Base-by-base conservation (phyloP, 768 basidiomycete species). In the Pleurotus platypus region DNA sequence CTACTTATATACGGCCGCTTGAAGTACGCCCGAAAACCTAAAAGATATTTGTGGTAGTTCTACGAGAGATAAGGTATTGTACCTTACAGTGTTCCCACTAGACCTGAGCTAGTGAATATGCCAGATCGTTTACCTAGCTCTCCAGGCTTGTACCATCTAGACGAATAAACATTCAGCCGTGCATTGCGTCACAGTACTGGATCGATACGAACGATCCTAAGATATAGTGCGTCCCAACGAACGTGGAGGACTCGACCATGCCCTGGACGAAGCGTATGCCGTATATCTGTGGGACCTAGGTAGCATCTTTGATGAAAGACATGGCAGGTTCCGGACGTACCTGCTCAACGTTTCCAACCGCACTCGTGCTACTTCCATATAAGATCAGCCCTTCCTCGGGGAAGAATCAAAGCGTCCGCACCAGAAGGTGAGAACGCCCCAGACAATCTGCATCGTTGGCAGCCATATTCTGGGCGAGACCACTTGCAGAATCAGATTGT, bases 191-290 rank as follows among this genome's bases (percentile, higher is more conserved):
- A 43, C 46, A 16, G 40, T 22, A 6, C 51, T 24, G 46, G 42
- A 4, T 47, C 4, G 46, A 18, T 1, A 77, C 84, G 57, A 63
- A 87, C 86, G 84, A 84, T 60, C 88, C 86, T 15, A 89, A 81
- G 60, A 89, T 74, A 63, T 86, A 87, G 61, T 87, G 86, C 13
- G 85, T 84, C 37, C 89, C 89, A 24, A 86, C 86, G 66, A 90
- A 91, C 1, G 87, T 90, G 6, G 87, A 88, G 0, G 87, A 80
- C 68, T 90, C 89, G 5, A 83, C 80, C 57, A 89, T 73, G 20
- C 85, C 89, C 68, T 88, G 87, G 55, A 89, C 78, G 65, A 90
- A 89, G 7, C 87, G 78, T 58, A 90, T 86, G 26, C 75, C 84
- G 66, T 84, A 87, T 50, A 90, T 71, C 85, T 86, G 38, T 53